phyloP scores from a whole-genome alignment of 352 stramenopile species.

The Globisporangium echinulatum region DNA sequence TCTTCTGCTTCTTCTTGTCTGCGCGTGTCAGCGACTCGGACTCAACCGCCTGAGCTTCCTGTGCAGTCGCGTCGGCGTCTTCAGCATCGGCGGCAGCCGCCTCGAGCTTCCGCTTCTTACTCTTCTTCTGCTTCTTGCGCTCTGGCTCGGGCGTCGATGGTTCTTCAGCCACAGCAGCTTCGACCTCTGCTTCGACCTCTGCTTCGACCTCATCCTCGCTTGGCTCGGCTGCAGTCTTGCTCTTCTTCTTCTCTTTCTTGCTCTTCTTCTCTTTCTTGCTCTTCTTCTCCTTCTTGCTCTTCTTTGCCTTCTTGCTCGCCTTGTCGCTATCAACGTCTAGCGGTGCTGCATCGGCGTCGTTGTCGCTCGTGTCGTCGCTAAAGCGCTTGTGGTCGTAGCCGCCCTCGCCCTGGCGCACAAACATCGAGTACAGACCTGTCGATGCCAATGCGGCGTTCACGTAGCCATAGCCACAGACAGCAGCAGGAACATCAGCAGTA shows the following conservation, averaged over 20 bases:
- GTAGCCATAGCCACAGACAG: not conserved
- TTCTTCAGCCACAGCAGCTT: too few species aligned
- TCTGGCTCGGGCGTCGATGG: not conserved
- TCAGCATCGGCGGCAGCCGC: constrained; percentile 3
- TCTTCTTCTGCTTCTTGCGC: constrained; percentile 17
- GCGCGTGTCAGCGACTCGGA: constrained; percentile 8
- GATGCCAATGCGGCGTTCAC: not conserved
- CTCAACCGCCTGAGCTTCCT: not conserved
- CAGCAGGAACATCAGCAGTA: not conserved
- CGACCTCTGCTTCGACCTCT: too few species aligned
- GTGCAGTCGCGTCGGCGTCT: not conserved
- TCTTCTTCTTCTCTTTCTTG: constrained; percentile 29
- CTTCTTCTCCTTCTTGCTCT: constrained; percentile 15
- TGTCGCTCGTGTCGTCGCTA: constrained; percentile 33
- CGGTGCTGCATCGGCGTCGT: constrained; percentile 22
- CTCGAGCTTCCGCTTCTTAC: constrained; percentile 18
- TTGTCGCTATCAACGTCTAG: constrained; percentile 30
- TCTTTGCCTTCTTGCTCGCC: constrained; percentile 19
- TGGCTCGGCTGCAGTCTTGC: constrained; percentile 17
- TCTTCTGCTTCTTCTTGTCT: constrained; percentile 13
- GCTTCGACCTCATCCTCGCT: constrained; percentile 15
- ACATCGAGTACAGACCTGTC: constrained; percentile 74
- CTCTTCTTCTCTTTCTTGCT: constrained; percentile 12
- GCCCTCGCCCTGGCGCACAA: constrained; percentile 71
- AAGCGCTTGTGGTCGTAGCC: constrained; percentile 81